These are phyloP conservation scores for Serendipita indica DNA, from an alignment of 768 basidiomycete species.

Conservation along the genomic window DNA sequence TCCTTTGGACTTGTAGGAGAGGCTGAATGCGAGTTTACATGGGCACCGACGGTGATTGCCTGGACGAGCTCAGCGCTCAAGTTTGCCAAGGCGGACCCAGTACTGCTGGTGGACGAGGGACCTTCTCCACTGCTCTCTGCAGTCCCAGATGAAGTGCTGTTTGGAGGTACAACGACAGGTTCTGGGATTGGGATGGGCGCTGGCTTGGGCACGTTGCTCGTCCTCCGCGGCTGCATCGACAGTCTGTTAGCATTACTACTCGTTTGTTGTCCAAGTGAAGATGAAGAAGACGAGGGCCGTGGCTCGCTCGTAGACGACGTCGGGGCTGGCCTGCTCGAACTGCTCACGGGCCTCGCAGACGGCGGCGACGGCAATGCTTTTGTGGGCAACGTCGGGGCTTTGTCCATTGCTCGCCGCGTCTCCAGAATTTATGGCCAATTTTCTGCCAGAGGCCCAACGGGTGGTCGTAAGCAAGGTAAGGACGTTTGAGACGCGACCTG, in stretches of 20 bases:
- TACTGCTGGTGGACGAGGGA: neutral
- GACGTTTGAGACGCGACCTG: too few species aligned
- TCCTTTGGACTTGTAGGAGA: neutral
- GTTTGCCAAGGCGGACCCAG: neutral
- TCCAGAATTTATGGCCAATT: neutral
- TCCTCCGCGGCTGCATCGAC: neutral
- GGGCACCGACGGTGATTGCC: neutral
- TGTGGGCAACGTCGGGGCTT: neutral
- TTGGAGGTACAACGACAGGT: neutral
- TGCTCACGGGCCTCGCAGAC: neutral
- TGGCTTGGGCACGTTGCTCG: neutral
- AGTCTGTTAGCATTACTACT: neutral
- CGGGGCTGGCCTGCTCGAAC: neutral
- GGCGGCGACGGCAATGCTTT: neutral
- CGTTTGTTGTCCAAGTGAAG: neutral
- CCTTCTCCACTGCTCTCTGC: neutral
- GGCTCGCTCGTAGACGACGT: neutral
- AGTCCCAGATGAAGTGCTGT: too few species aligned
- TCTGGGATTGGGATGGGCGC: constrained; percentile 8
- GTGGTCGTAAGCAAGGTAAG: too few species aligned
- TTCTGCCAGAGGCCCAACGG: too few species aligned
- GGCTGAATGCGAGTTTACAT: neutral
- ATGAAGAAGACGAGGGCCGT: neutral
- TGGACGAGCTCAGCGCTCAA: constrained; percentile 5
- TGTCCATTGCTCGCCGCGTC: neutral